Conservation (phyloP, 2,329 filamentous ascomycete species). For the Fusarium oligoseptatum region DNA sequence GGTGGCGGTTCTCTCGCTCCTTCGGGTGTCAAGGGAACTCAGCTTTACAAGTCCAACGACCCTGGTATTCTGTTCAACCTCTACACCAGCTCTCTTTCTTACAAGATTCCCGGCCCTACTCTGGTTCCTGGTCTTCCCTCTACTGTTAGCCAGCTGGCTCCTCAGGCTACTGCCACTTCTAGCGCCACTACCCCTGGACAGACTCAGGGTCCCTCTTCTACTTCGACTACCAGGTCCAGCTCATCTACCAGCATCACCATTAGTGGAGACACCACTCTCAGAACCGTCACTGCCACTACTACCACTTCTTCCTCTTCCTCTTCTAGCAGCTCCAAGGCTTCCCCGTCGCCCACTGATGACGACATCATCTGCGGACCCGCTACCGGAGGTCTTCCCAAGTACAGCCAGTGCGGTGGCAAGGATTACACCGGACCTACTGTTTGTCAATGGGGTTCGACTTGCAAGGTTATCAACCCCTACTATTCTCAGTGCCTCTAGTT, state of each 20-base stretch:
- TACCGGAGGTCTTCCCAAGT: constrained; percentile 36
- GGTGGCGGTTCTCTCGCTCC: constrained; percentile 55
- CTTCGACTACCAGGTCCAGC: neutral
- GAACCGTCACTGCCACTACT: constrained; percentile 17
- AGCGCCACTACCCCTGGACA: constrained; percentile 38
- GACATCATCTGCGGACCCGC: constrained; percentile 37
- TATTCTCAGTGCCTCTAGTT: constrained; percentile 40
- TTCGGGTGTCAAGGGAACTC: constrained; percentile 48
- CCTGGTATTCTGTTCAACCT: constrained; percentile 52
- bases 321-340: neutral
- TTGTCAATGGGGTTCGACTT: constrained; percentile 34
- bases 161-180: constrained; percentile 31
- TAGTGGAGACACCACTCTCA: constrained; percentile 20
- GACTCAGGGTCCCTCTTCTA: neutral
- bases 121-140: constrained; percentile 40
- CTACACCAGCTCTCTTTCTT: constrained; percentile 45
- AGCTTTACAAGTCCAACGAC: constrained; percentile 48
- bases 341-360: constrained; percentile 7
- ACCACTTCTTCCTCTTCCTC: neutral
- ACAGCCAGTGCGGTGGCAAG: constrained; percentile 39
- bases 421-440: constrained; percentile 12
- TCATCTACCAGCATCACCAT: neutral
- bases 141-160: constrained; percentile 19
- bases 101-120: constrained; percentile 47
- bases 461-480: constrained; percentile 25